These are phyloP conservation scores for Closterium sp. DNA, from an alignment of 139 green algal species.

Conservation along the genomic window DNA sequence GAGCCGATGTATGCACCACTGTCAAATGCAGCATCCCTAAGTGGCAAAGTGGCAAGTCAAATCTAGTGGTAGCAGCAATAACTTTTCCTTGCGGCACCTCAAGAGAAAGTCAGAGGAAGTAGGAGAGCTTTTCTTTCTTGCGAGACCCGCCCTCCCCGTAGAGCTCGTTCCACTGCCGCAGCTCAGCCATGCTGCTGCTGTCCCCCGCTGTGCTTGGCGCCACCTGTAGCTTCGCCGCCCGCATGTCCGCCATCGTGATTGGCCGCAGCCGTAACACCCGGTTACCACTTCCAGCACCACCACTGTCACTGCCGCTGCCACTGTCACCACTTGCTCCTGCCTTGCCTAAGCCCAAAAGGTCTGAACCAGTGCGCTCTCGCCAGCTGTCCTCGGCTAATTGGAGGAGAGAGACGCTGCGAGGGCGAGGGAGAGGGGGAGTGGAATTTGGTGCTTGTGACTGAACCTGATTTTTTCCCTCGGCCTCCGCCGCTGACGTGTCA, in stretches of 20 bases:
- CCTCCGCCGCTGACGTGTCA: neutral
- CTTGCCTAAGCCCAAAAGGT: neutral
- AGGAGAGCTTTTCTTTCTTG: constrained; percentile 51
- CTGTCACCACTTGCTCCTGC: neutral
- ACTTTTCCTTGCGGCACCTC: neutral
- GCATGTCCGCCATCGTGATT: constrained; percentile 65
- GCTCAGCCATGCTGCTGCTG: constrained; percentile 57
- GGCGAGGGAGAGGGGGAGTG: neutral
- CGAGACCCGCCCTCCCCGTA: constrained; percentile 71
- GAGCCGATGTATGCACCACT: too few species aligned
- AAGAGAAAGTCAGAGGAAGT: too few species aligned
- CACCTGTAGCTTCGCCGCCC: constrained; percentile 60
- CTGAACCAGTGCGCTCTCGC: neutral
- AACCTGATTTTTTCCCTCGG: neutral
- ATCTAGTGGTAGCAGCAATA: too few species aligned
- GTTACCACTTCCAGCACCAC: neutral
- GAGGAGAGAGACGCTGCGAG: neutral
- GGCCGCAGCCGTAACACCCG: constrained; percentile 45
- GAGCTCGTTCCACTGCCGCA: constrained; percentile 71
- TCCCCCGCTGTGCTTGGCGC: constrained; percentile 56
- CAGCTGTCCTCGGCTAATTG: neutral
- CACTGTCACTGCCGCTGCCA: neutral
- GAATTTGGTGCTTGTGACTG: neutral
- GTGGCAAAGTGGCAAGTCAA: too few species aligned
- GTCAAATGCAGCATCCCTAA: too few species aligned